Evolutionary conservation across 2,329 filamentous ascomycete genomes (phyloP), one percentile per base, ranked within the genome.

Genomic region (Sporothrix pseudoabietina): DNA sequence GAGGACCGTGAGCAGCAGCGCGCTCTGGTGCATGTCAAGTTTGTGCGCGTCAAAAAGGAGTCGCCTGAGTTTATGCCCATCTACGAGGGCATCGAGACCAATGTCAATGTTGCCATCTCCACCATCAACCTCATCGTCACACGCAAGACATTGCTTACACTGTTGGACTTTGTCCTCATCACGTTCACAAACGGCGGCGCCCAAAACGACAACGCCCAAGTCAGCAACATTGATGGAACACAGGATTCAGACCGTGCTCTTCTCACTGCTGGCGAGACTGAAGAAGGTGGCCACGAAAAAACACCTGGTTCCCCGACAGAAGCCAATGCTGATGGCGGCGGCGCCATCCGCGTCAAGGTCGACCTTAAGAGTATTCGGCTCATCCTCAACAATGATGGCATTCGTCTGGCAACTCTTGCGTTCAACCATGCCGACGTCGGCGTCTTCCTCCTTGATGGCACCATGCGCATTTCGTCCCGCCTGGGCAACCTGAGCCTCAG

Each of bases 91-190:
- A 92, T 98, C 72, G 94, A 97, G 76, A 98, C 92, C 39, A 98
- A 99, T 78, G 87, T 99, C 61, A 94, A 97, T 75, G 91, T 96
- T 1, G 90, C 91, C 0, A 90, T 99, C 14, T 98, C 96, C 0
- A 99, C 96, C 0, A 97, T 99, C 83, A 98, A 98, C 79, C 82
- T 99, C 30, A 90, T 99, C 47, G 94, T 99, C 9, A 99, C 97
- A 0, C 87, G 97, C 76, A 95, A 92, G 82, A 99, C 97, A 0
- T 84, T 99, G 3, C 85, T 99, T 71, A 99, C 95, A 0, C 84
- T 99, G 0, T 83, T 99, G 59, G 96, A 99, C 80, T 99, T 99
- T 78, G 91, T 98, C 47, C 89, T 99, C 22, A 87, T 94, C 55
- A 99, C 96, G 0, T 99, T 99, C 78, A 91, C 95, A 0, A 69